Base-by-base conservation (phyloP, 129 eudicot species). In the Sambucus nigra region DNA sequence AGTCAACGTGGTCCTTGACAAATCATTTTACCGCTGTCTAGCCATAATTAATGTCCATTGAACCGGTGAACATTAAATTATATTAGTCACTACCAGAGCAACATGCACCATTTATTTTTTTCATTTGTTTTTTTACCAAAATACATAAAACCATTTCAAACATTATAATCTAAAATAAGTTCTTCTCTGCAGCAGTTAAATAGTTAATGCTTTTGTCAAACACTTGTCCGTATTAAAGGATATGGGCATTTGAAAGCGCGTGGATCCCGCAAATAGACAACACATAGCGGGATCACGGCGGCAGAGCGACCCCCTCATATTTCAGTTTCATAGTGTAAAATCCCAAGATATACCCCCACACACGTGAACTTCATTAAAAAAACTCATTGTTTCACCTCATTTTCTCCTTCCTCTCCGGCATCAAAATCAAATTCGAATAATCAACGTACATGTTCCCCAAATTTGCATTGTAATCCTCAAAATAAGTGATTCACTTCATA, bases 331-430 rank as follows among this genome's bases (percentile, higher is more conserved):
- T 27, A 20, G 29, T 44, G 57, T 20, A 58, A 23, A 24, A 10
- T 41, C 29, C 46, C 57, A 18, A 1, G 17, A 59, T 35, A 7
- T 1, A 4, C 53, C 57, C 65, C n/a, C 55, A 63, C 73, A 57
- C 87, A 79, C 94, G 85, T 76, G 94, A 59, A 66, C 0, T 60
- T n/a, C n/a, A n/a, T n/a, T n/a, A n/a, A 47, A 70, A 42, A 59
- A 48, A 13, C 48, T 35, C 53, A 9, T 51, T 20, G 20, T 33
- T 19, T 33, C 55, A 51, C 40, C 26, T 5, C 31, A 14, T 41
- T 53, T 66, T 64, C 23, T 11, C 71, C 85, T 83, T 35, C 5
- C n/a, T 63, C 69, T 65, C 51, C 68, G 79, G 80, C 78, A 54
- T 76, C 61, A 42, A 69, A 58, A 57, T 51, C 69, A 69, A 75